These are phyloP conservation scores for Fusarium falciforme DNA, from an alignment of 2,329 filamentous ascomycete genomes.

Conservation along the genomic window DNA sequence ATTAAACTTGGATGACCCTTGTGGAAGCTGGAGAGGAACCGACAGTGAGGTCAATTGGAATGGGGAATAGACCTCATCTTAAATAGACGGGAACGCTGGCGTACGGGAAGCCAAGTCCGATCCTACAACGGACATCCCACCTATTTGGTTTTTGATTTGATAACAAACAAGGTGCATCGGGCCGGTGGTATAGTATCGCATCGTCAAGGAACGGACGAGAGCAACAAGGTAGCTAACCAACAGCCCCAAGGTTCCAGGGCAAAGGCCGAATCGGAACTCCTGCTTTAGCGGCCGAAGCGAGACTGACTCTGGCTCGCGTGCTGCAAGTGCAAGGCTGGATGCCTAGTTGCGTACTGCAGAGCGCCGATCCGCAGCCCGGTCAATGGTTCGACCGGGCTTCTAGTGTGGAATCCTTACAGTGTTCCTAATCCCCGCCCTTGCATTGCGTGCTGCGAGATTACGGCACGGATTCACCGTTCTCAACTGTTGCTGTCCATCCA, in stretches of 20 bases:
- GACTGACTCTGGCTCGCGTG: not conserved
- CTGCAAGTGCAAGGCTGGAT: not conserved
- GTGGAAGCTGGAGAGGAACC: not conserved
- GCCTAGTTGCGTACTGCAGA: conserved; percentile 21
- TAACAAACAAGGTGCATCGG: conserved; percentile 10
- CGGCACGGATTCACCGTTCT: not conserved
- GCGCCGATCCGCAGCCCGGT: conserved; percentile 12
- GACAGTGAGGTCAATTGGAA: not conserved
- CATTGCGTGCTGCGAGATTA: not conserved
- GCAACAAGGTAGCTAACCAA: not conserved
- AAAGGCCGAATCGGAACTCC: not conserved
- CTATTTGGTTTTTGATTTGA: conserved; percentile 31
- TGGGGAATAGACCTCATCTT: not conserved
- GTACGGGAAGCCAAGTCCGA: not conserved
- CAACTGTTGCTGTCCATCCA: not conserved
- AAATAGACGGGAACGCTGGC: conserved; percentile 12
- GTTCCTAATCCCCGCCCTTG: not conserved
- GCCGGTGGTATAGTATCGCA: not conserved
- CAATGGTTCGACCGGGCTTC: conserved; percentile 9
- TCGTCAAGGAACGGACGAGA: not conserved
- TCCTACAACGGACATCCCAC: conserved; percentile 13
- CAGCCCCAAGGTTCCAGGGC: not conserved
- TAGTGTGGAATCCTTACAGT: not conserved
- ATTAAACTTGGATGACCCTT: not conserved
- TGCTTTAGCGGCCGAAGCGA: not conserved